Evolutionary conservation across 2,329 filamentous ascomycete genomes (phyloP).

Genomic region (Intubia oerlemansii): DNA sequence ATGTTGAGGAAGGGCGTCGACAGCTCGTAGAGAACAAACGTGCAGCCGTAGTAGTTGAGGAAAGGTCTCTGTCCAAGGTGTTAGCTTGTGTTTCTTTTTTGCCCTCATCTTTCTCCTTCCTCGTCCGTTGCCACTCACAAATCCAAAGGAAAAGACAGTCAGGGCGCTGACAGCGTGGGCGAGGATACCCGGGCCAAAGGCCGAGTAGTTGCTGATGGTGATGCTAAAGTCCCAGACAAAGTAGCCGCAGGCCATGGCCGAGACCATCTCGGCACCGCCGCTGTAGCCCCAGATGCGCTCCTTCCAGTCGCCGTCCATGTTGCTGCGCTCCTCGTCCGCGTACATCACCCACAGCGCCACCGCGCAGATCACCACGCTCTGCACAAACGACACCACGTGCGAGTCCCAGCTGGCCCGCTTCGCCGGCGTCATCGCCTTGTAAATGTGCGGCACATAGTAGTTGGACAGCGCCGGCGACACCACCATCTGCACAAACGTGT

Average conservation of each 20-base stretch:
- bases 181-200: slow-evolving; percentile 58
- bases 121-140: too few relatives aligned
- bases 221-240: slow-evolving; percentile 67
- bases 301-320: slow-evolving; percentile 34
- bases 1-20: slow-evolving; percentile 72
- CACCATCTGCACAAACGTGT: slow-evolving; percentile 44
- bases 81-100: too few relatives aligned
- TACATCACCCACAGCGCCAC: slow-evolving; percentile 57
- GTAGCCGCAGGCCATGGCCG: slow-evolving; percentile 59
- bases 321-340: slow-evolving; percentile 41
- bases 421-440: slow-evolving; percentile 35
- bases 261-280: slow-evolving; percentile 47
- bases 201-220: slow-evolving; percentile 42
- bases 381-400: slow-evolving; percentile 65
- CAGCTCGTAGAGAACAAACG: slow-evolving; percentile 75
- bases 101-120: too few relatives aligned
- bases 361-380: slow-evolving; percentile 49
- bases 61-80: slow-evolving; percentile 49
- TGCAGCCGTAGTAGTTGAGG: slow-evolving; percentile 60
- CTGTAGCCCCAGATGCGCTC: slow-evolving; percentile 62
- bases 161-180: slow-evolving; percentile 59
- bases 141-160: slow-evolving; percentile 55
- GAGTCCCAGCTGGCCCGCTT: slow-evolving; percentile 68
- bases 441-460: slow-evolving; percentile 38
- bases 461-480: slow-evolving; percentile 47